Percentiles rank a stretch among this genome's conserved stretches.
Conservation (phyloP, 306 rosid genomes). For the Lagenaria siceraria region DNA sequence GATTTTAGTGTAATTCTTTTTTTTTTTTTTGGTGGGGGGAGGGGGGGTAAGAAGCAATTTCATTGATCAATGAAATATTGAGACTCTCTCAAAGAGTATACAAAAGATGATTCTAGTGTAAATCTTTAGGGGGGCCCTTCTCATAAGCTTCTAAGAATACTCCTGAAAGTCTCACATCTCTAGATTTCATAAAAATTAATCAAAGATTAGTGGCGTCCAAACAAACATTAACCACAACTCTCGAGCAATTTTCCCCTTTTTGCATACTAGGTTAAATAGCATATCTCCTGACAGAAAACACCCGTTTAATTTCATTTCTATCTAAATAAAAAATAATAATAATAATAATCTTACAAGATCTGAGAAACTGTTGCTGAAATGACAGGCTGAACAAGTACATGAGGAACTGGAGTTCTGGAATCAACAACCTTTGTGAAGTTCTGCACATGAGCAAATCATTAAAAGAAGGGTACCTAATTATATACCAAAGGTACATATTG, state of each 20-base stretch:
- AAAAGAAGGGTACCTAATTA: neutral
- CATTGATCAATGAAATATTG: too few relatives aligned
- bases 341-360: constrained; percentile 43
- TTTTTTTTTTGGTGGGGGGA: too few relatives aligned
- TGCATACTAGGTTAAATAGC: neutral
- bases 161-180: neutral
- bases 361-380: constrained; percentile 54
- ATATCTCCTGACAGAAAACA: neutral
- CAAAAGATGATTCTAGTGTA: neutral
- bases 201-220: neutral
- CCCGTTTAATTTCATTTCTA: neutral
- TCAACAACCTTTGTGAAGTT: constrained; percentile 34
- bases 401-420: constrained; percentile 31
- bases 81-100: too few relatives aligned
- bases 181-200: neutral
- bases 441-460: constrained; percentile 18
- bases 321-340: neutral
- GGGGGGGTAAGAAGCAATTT: too few relatives aligned
- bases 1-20: too few relatives aligned
- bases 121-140: neutral
- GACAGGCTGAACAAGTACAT: constrained; percentile 51
- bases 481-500: neutral
- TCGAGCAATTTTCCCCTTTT: neutral
- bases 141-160: neutral
- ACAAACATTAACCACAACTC: neutral